phyloP scores from a whole-genome alignment of 805 yeast species.

The Dipodascus geniculatus region DNA sequence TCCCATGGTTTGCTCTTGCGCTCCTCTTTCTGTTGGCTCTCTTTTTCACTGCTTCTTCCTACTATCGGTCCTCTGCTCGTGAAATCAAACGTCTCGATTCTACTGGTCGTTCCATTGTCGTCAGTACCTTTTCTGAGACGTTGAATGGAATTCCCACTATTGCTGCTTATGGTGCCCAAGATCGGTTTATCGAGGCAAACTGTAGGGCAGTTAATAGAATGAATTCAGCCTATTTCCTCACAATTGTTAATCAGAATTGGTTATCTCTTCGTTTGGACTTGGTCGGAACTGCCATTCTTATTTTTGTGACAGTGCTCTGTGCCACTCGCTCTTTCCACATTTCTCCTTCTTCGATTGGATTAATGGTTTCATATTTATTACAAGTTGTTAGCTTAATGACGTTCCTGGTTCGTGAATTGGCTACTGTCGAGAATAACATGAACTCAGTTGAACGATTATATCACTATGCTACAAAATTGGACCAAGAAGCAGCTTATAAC shows the following conservation, averaged over 20 bases:
- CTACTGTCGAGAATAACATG: constrained; percentile 67
- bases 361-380: constrained; percentile 50
- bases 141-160: constrained; percentile 56
- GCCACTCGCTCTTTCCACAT: constrained; percentile 49
- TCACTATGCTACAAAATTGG: constrained; percentile 49
- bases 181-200: constrained; percentile 38
- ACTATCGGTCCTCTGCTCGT: constrained; percentile 60
- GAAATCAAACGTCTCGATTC: constrained; percentile 73
- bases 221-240: constrained; percentile 56
- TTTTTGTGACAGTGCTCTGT: constrained; percentile 47
- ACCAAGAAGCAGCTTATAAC: constrained; percentile 52
- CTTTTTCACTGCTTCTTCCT: constrained; percentile 36
- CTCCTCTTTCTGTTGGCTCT: constrained; percentile 36
- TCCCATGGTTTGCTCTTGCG: constrained; percentile 68
- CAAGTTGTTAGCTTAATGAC: constrained; percentile 46
- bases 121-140: constrained; percentile 59
- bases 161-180: constrained; percentile 40
- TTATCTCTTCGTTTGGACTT: constrained; percentile 49
- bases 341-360: constrained; percentile 53
- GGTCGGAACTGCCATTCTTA: constrained; percentile 38
- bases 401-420: constrained; percentile 48
- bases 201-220: constrained; percentile 40
- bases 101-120: constrained; percentile 55
- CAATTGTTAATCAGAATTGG: constrained; percentile 66
- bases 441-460: constrained; percentile 64